Percentiles rank a stretch among this genome's conserved stretches.
These are phyloP conservation scores for Albizia julibrissin DNA, from an alignment of 306 rosid genomes.

Conservation along the genomic window DNA sequence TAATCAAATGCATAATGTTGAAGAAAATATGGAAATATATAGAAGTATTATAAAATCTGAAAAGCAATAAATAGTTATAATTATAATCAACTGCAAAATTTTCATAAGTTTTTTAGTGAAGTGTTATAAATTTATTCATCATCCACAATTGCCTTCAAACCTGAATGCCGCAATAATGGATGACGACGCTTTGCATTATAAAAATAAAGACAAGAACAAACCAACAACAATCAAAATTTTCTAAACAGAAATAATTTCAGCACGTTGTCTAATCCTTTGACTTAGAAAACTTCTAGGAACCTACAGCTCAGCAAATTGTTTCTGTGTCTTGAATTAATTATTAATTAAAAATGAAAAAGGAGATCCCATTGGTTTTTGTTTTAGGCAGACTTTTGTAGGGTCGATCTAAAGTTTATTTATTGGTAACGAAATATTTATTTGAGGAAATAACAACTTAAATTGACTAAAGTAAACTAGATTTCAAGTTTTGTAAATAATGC, in stretches of 20 bases:
- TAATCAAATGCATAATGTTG: not conserved
- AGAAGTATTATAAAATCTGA: not conserved
- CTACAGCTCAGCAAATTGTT: not conserved
- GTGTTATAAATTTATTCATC: not conserved
- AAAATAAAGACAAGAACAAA: not conserved
- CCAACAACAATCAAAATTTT: not conserved
- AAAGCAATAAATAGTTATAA: not conserved
- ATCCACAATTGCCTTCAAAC: not conserved
- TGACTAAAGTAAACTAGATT: too few species aligned
- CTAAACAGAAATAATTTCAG: not conserved
- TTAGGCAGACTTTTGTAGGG: not conserved
- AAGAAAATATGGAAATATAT: not conserved
- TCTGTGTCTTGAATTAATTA: not conserved
- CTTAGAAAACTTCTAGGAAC: not conserved
- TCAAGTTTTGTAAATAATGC: too few species aligned
- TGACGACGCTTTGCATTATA: not conserved
- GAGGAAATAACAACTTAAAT: not conserved
- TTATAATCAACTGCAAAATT: not conserved
- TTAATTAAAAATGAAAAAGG: not conserved
- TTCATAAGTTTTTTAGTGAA: not conserved
- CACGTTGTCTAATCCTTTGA: not conserved
- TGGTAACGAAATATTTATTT: not conserved
- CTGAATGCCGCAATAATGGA: not conserved
- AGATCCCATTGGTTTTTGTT: not conserved
- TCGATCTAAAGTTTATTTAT: not conserved